phyloP scores from a whole-genome alignment of 2,329 filamentous ascomycete genomes.

The Tetracladium maxilliforme region DNA sequence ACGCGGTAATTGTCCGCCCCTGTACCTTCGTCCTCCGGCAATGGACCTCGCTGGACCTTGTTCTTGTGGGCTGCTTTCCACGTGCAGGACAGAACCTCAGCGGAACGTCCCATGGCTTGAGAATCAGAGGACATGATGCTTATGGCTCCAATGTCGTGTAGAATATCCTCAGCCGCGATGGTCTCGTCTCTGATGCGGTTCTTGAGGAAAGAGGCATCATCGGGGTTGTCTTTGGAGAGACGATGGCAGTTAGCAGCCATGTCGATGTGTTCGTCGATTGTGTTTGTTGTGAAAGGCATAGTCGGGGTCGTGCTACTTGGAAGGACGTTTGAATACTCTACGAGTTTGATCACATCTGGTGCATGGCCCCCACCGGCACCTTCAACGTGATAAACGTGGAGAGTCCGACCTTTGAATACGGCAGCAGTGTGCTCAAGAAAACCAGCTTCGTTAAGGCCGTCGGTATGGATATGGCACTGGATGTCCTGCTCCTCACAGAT shows the following conservation, averaged over 20 bases:
- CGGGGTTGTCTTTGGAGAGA: slow-evolving; percentile 78
- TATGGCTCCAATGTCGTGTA: slow-evolving; percentile 89
- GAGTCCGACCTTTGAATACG: slow-evolving; percentile 75
- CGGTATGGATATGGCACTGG: slow-evolving; percentile 88
- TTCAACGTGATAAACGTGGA: slow-evolving; percentile 96
- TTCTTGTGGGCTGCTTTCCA: slow-evolving; percentile 99
- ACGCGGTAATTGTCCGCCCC: slow-evolving; percentile 83
- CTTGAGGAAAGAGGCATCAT: slow-evolving; percentile 92
- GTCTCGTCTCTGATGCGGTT: slow-evolving; percentile 89
- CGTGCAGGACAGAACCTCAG: slow-evolving; percentile 81
- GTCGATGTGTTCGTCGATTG: slow-evolving; percentile 88
- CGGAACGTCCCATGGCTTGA: slow-evolving; percentile 92
- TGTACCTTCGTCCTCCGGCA: slow-evolving; percentile 66
- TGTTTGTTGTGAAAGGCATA: slow-evolving; percentile 79
- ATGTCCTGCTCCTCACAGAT: slow-evolving; percentile 88
- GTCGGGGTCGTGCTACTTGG: slow-evolving; percentile 89
- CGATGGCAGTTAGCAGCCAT: slow-evolving; percentile 99
- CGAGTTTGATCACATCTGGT: slow-evolving; percentile 88
- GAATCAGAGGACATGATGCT: slow-evolving; percentile 96
- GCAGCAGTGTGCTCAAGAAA: slow-evolving; percentile 84
- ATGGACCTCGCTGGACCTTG: slow-evolving; percentile 63
- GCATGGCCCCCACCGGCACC: slow-evolving; percentile 90
- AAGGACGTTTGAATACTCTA: slow-evolving; percentile 77
- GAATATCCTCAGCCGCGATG: slow-evolving; percentile 89
- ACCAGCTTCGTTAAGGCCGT: slow-evolving; percentile 93